phyloP scores from a whole-genome alignment of 495 filamentous ascomycete genomes.

The Astrothelium subdiscretum region DNA sequence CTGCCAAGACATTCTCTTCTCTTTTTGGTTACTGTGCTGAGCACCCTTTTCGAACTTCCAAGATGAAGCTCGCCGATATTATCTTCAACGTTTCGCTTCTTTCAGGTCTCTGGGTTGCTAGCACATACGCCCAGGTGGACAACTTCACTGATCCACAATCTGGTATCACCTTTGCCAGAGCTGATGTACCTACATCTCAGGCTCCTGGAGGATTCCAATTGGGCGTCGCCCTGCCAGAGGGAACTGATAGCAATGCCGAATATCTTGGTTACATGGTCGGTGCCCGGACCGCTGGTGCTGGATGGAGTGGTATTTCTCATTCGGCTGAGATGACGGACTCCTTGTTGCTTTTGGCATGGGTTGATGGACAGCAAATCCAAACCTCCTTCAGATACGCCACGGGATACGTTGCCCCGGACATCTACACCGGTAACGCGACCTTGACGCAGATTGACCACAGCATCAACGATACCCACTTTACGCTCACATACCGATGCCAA shows the following conservation, averaged over 20 bases:
- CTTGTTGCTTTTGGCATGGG: conserved; percentile 47
- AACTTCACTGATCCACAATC: background rate
- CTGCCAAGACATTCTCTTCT: background rate
- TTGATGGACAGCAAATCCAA: conserved; percentile 36
- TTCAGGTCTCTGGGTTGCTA: background rate
- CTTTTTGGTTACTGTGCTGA: background rate
- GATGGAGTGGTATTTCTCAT: conserved; percentile 48
- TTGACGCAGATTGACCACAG: conserved; percentile 44
- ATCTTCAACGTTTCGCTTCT: background rate
- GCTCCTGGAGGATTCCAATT: conserved; percentile 35
- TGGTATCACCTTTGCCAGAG: background rate
- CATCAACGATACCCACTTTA: conserved; percentile 41
- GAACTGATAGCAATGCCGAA: conserved; percentile 41
- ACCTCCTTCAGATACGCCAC: conserved; percentile 47
- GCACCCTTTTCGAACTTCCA: background rate
- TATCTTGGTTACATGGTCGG: conserved; percentile 43
- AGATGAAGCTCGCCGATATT: background rate
- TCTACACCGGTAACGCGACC: conserved; percentile 49
- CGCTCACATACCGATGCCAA: conserved; percentile 50
- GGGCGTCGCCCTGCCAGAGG: conserved; percentile 44
- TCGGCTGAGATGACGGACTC: conserved; percentile 47
- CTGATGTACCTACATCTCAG: background rate
- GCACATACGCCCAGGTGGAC: background rate
- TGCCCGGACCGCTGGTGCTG: conserved; percentile 21
- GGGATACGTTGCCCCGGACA: conserved; percentile 43